These are phyloP conservation scores for Fonsecaea erecta DNA, from an alignment of 2,329 filamentous ascomycete genomes.

Conservation along the genomic window DNA sequence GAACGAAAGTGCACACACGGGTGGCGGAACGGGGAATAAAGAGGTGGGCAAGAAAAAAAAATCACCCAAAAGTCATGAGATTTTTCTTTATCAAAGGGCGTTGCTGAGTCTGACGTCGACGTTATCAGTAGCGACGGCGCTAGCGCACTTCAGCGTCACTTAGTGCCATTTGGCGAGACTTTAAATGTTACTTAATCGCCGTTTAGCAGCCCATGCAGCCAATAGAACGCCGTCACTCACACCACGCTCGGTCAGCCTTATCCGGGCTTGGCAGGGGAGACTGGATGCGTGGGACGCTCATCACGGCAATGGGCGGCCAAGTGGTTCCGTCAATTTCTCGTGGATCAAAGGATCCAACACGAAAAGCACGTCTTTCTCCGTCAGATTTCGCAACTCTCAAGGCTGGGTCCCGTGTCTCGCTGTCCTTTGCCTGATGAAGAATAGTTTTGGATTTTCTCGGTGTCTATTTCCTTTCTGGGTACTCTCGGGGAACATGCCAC, in stretches of 20 bases:
- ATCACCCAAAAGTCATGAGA: background rate
- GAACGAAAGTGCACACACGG: conserved; percentile 3
- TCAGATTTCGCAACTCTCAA: background rate
- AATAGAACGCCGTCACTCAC: background rate
- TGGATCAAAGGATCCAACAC: background rate
- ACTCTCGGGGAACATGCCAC: background rate
- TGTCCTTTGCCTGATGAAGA: background rate
- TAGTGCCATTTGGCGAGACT: conserved; percentile 5
- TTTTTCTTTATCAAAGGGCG: conserved; percentile 19
- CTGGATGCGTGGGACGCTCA: background rate
- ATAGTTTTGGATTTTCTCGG: background rate
- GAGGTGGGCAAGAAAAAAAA: background rate
- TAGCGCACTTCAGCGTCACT: background rate
- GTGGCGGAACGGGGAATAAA: background rate
- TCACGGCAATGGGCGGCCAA: background rate
- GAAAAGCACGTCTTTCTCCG: conserved; percentile 2
- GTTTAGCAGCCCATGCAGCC: background rate
- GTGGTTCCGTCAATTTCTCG: background rate
- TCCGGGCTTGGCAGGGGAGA: conserved; percentile 14
- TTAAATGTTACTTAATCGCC: conserved; percentile 1
- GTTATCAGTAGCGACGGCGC: background rate
- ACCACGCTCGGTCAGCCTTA: background rate
- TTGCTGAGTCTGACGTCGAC: conserved; percentile 6
- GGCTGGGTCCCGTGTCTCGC: background rate
- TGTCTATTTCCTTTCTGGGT: background rate